Base-by-base conservation (phyloP, 495 filamentous ascomycete species). In the Bombardia bombarda region DNA sequence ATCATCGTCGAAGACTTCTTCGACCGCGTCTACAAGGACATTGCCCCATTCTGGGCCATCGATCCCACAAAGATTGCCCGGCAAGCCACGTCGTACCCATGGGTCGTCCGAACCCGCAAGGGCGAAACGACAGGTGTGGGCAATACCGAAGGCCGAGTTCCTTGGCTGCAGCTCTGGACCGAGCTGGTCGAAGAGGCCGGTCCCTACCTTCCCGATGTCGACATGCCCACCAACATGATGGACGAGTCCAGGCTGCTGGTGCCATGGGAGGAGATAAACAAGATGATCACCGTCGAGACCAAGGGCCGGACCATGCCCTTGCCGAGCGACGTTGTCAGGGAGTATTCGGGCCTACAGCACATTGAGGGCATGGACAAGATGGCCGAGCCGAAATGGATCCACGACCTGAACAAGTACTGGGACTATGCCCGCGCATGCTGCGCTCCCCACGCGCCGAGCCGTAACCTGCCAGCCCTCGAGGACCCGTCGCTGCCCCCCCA, bases 1-100 rank as follows among this genome's bases (percentile, higher is more conserved):
- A 61, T 79, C 37, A 67, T 82, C 37, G 69, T 85, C 36, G 82
- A 85, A 49, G 80, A 82, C 45, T 75, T 74, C 53, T 84, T 79
- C 55, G 77, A 83, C 47, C 80, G 82, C 43, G 79, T 84, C 38
- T 67, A 75, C 43, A 72, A 74, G 32, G 81, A 86, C 56, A 55
- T 82, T 30, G 62, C 70, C 23, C 82, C 82, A 1, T 83, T 80
- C 52, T 84, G 80, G 78, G 77, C 70, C 3, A 50, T 81, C 34
- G 60, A 74, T 1, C 71, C 81, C 2, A 50, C 54, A 16, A 55
- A 57, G 5, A 69, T 83, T 8, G 69, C 78, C 13, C 60, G 68
- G 20, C 52, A 67, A 19, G 52, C 67, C 6, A 51, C 55, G 33
- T 50, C 67, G 21, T 62, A 67, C 40, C 70, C 68, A 1, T 60